phyloP scores from a whole-genome alignment of 1,284 basidiomycete genomes.

The Boletus mariae region DNA sequence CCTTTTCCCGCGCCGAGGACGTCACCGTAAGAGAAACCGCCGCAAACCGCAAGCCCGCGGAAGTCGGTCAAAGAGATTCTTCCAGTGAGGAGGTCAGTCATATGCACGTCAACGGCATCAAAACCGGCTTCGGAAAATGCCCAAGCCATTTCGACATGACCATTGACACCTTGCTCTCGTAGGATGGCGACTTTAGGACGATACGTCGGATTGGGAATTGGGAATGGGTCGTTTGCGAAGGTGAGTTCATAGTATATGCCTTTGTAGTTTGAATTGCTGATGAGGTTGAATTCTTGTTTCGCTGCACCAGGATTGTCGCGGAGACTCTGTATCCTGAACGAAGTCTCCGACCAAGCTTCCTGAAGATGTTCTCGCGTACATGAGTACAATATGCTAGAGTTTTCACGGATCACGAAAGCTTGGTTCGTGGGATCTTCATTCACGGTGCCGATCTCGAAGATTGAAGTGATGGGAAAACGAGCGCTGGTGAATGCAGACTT shows the following conservation, averaged over 20 bases:
- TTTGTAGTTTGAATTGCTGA: conserved; percentile 56
- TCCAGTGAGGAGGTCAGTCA: conserved; percentile 91
- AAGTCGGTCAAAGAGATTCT: conserved; percentile 63
- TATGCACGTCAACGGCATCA: conserved; percentile 93
- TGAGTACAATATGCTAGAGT: conserved; percentile 56
- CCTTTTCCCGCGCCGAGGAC: conserved; percentile 97
- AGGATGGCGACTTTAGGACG: conserved; percentile 93
- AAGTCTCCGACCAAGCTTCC: conserved; percentile 90
- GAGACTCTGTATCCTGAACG: conserved; percentile 85
- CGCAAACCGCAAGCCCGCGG: conserved; percentile 90
- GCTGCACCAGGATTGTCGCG: conserved; percentile 84
- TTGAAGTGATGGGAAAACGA: conserved; percentile 70
- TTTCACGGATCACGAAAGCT: conserved; percentile 57
- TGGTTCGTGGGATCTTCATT: conserved; percentile 54
- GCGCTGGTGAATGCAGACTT: conserved; percentile 58
- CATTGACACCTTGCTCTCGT: conserved; percentile 98
- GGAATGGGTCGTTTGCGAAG: conserved; percentile 49
- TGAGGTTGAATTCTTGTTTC: conserved; percentile 80
- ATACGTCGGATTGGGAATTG: conserved; percentile 33
- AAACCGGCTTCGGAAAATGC: conserved; percentile 93
- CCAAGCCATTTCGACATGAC: conserved; percentile 99
- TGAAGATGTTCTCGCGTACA: conserved; percentile 75
- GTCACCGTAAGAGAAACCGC: conserved; percentile 98
- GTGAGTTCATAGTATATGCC: conserved; percentile 82
- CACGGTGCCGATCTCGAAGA: conserved; percentile 77